phyloP scores from a whole-genome alignment of 331 rosid genomes.

The Spiraea crenata region DNA sequence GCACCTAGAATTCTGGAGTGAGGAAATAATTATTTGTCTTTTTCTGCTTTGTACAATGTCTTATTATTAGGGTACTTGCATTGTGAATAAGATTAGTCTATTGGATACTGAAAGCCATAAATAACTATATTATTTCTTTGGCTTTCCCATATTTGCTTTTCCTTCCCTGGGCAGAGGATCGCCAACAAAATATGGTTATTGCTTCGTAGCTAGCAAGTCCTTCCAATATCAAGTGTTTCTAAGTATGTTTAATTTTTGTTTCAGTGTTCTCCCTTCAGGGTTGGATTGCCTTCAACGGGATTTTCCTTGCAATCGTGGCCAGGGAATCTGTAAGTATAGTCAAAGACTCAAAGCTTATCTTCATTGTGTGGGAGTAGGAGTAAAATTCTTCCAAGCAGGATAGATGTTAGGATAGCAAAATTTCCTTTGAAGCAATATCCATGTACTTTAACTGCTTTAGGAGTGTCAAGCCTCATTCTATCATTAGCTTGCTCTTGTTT shows the following conservation, averaged over 20 bases:
- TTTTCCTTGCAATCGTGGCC: conserved; percentile 58
- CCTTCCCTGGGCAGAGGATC: neutral
- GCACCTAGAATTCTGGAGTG: too few relatives aligned
- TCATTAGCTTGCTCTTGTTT: too few relatives aligned
- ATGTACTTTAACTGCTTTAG: too few relatives aligned
- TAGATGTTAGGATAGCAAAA: neutral
- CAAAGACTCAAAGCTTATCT: neutral
- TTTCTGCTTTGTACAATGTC: too few relatives aligned
- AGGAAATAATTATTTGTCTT: too few relatives aligned
- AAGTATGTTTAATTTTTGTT: conserved; percentile 3
- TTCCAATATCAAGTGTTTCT: conserved; percentile 1
- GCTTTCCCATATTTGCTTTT: neutral
- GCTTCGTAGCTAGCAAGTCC: neutral
- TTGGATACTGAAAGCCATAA: neutral
- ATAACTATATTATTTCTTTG: neutral
- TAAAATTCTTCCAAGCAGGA: neutral
- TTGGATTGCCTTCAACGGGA: conserved; percentile 61
- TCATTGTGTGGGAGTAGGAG: neutral
- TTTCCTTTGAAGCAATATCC: too few relatives aligned
- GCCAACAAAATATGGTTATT: neutral
- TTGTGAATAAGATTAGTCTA: neutral
- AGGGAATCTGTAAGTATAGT: conserved; percentile 46
- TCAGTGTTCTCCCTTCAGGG: conserved; percentile 57
- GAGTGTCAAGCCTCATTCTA: too few relatives aligned
- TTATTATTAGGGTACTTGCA: neutral